Evolutionary conservation across 495 filamentous ascomycete species (phyloP), one percentile per base, ranked within the genome.

Genomic region (Tuber brumale): DNA sequence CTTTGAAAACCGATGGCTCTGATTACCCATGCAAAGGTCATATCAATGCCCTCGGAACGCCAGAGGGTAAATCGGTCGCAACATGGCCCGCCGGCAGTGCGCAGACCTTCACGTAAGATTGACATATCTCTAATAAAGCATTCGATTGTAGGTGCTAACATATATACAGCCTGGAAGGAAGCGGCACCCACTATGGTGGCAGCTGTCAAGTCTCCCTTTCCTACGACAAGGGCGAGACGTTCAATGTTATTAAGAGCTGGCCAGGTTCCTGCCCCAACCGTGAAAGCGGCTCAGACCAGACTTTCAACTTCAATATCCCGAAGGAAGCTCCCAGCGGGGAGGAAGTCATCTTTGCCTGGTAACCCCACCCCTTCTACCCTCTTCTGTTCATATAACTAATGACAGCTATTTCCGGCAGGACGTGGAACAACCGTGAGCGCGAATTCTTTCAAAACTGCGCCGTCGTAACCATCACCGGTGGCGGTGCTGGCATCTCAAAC

Each of bases 371-470:
- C 2, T 9, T 4, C 12, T 5, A 6, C 18, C 21, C 23, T 18
- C 23, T 70, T 27, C 31, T 1, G 21, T 35, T 10, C 43, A 31
- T 37, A 51, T 43, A 23, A 0, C 61, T 75, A 41, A 44, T 57
- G 23, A 45, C 23, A 51, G 37, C 57, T 19, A 46, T 70, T 3
- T 37, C 27, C 31, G 31, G 43, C 44, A 78, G 76, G 81, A 76
- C 77, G 19, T 87, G 87, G 86, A 86, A 87, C 83, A 92, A 92
- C 84, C 82, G 86, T 42, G 91, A 91, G 82, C 85, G 89, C 39
- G 90, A 92, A 81, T 88, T 88, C 81, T 92, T 91, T 85, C 89
- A 89, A 88, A 89, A 90, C 78, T 92, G 90, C 80, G 89, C 89
- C 31, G 78, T 85, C 69, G 85, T 92, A 74, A 86, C 83, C 66